Conservation (phyloP, 176 grass and related monocot genomes). For the Oryza glaberrima region DNA sequence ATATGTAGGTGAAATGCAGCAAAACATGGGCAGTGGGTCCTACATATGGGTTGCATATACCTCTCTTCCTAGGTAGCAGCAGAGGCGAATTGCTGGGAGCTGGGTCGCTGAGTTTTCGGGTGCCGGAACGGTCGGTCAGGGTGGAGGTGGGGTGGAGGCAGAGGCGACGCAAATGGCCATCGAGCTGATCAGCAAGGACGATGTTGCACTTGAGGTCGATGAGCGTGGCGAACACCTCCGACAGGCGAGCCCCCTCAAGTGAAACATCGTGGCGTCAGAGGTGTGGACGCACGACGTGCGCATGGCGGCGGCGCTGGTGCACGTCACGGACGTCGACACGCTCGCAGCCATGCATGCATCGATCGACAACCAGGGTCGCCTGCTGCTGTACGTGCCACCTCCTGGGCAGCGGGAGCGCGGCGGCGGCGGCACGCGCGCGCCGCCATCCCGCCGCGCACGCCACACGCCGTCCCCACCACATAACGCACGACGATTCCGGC, state of each 20-base stretch:
- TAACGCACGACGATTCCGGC: constrained; percentile 54
- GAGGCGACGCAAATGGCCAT: constrained; percentile 56
- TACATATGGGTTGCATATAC: too few species aligned
- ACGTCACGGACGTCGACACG: constrained; percentile 25
- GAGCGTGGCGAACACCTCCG: too few species aligned
- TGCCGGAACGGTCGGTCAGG: constrained; percentile 48
- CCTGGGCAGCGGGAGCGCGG: constrained; percentile 37
- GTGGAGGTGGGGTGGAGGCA: constrained; percentile 37
- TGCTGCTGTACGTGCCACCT: constrained; percentile 37
- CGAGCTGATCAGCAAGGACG: constrained; percentile 63
- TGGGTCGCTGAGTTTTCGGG: constrained; percentile 53
- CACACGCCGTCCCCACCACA: constrained; percentile 49
- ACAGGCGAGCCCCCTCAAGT: constrained; percentile 13
- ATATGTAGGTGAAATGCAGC: too few species aligned
- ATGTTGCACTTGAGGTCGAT: too few species aligned
- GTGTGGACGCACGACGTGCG: constrained; percentile 82
- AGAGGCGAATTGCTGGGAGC: constrained; percentile 64
- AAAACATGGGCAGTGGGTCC: too few species aligned
- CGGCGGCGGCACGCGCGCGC: too few species aligned
- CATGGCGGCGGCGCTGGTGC: constrained; percentile 66
- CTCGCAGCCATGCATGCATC: constrained; percentile 6
- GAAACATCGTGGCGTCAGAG: constrained; percentile 76
- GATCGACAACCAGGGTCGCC: too few species aligned
- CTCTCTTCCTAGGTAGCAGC: too few species aligned
- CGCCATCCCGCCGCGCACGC: too few species aligned